Percentiles rank a stretch among this genome's conserved stretches.
phyloP scores from a whole-genome alignment of 2,329 filamentous ascomycete genomes.

The Elsinoe ampelina region DNA sequence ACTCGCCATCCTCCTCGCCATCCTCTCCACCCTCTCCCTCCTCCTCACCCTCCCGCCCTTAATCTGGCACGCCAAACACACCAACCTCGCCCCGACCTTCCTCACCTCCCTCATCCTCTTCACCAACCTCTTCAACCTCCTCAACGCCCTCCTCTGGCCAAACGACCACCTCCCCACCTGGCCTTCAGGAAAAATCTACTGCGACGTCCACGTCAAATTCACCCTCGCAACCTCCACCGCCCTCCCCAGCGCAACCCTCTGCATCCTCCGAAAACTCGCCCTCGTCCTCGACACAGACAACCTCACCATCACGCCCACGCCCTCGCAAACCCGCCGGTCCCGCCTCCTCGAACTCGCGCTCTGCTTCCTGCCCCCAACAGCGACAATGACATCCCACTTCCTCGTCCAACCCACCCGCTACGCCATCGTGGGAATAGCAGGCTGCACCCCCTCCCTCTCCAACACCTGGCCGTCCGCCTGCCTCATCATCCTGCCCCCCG shows the following conservation, averaged over 20 bases:
- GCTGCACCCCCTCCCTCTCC: slow-evolving; percentile 48
- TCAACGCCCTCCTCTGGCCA: slow-evolving; percentile 58
- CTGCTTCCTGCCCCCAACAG: slow-evolving; percentile 46
- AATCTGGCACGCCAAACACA: slow-evolving; percentile 50
- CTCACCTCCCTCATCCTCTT: slow-evolving; percentile 49
- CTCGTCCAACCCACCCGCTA: slow-evolving; percentile 52
- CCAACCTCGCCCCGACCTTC: slow-evolving; percentile 50
- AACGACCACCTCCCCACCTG: slow-evolving; percentile 45
- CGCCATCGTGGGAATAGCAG: slow-evolving; percentile 47
- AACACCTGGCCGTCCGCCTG: slow-evolving; percentile 49
- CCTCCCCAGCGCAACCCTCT: slow-evolving; percentile 43
- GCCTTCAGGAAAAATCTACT: slow-evolving; percentile 52
- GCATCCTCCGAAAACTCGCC: slow-evolving; percentile 53
- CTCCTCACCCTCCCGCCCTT: slow-evolving; percentile 49
- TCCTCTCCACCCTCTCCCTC: slow-evolving; percentile 41
- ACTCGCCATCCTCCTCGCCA: slow-evolving; percentile 36
- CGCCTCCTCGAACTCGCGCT: slow-evolving; percentile 44
- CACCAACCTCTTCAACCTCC: slow-evolving; percentile 48
- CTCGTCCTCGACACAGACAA: slow-evolving; percentile 51
- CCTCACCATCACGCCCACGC: slow-evolving; percentile 42
- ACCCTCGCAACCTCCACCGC: slow-evolving; percentile 45
- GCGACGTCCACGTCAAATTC: slow-evolving; percentile 55
- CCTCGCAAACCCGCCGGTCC: slow-evolving; percentile 38
- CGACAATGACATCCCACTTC: slow-evolving; percentile 50
- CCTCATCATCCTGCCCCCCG: slow-evolving; percentile 47